These are phyloP conservation scores for Boletus pseudo-olivaceus DNA, from an alignment of 768 basidiomycete species.

Conservation along the genomic window DNA sequence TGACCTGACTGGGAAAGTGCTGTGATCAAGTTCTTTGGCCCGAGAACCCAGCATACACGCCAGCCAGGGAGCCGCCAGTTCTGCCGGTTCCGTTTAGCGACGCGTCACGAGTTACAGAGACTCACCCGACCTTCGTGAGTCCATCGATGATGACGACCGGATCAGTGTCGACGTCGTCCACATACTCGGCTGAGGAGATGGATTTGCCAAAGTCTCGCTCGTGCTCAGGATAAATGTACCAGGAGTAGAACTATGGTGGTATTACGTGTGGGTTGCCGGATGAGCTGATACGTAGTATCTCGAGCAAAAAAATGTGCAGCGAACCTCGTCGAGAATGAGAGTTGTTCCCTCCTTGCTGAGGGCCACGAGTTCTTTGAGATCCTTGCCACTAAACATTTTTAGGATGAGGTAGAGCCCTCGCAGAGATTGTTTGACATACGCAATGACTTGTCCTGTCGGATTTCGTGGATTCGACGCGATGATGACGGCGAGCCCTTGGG, in stretches of 20 bases:
- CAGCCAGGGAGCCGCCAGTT: conserved; percentile 96
- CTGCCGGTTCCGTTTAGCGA: conserved; percentile 38
- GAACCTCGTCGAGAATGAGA: conserved; percentile 78
- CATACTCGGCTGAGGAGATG: conserved; percentile 76
- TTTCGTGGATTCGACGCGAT: conserved; percentile 95
- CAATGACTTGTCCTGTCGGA: conserved; percentile 87
- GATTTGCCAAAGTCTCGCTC: conserved; percentile 72
- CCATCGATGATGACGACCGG: conserved; percentile 86
- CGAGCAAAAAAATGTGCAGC: conserved; percentile 2
- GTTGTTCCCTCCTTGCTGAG: conserved; percentile 78
- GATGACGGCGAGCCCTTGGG: conserved; percentile 80
- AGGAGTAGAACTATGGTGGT: conserved; percentile 75
- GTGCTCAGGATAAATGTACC: conserved; percentile 88
- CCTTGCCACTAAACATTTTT: conserved; percentile 55
- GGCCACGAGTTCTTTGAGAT: conserved; percentile 75
- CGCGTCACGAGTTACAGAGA: background rate
- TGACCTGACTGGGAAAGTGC: conserved; percentile 86
- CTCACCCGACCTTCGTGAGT: conserved; percentile 69
- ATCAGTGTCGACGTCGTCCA: conserved; percentile 86
- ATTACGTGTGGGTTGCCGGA: background rate
- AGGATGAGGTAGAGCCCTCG: conserved; percentile 6
- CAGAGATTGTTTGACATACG: conserved; percentile 36
- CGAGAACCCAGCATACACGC: conserved; percentile 92
- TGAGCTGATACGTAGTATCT: background rate
- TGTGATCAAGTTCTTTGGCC: conserved; percentile 82